Evolutionary conservation across 2,329 filamentous ascomycete genomes (phyloP).

Genomic region (Pseudopithomyces chartarum): DNA sequence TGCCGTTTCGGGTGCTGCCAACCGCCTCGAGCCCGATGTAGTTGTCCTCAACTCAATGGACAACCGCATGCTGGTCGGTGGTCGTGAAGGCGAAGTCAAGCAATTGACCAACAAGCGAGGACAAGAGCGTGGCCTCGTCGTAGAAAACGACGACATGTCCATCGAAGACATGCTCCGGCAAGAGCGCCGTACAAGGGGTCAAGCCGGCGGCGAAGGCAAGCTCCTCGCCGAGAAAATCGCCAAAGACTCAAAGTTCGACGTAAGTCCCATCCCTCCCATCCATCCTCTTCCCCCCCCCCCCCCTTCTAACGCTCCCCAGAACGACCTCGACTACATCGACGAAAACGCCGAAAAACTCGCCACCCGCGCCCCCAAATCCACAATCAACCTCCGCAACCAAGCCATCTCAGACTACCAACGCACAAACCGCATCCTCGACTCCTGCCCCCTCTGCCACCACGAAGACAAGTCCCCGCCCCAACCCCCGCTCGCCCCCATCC

Average conservation of each 20-base stretch:
- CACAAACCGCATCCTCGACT: conserved; percentile 83
- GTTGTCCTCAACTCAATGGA: conserved; percentile 88
- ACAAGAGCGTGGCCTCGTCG: conserved; percentile 79
- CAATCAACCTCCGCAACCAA: conserved; percentile 83
- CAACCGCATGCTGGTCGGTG: conserved; percentile 84
- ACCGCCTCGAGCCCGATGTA: conserved; percentile 64
- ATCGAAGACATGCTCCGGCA: conserved; percentile 97
- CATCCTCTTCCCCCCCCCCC: neutral
- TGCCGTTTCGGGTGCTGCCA: conserved; percentile 68
- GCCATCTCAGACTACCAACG: conserved; percentile 90
- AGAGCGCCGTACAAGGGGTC: conserved; percentile 81
- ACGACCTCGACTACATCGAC: conserved; percentile 95
- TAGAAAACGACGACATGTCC: conserved; percentile 93
- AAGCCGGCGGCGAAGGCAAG: conserved; percentile 77
- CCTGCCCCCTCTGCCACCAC: conserved; percentile 88
- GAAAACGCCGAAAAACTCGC: conserved; percentile 93
- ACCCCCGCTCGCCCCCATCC: conserved; percentile 78
- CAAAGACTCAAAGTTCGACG: conserved; percentile 86
- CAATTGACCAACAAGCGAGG: conserved; percentile 79
- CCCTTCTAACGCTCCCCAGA: conserved; percentile 46
- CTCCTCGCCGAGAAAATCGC: conserved; percentile 90
- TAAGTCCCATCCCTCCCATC: conserved; percentile 38
- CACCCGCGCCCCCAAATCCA: conserved; percentile 83
- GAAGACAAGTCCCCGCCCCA: conserved; percentile 73
- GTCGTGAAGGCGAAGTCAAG: conserved; percentile 74